Conservation (phyloP, 441 rosid genomes). For the Raphanus hybrid region DNA sequence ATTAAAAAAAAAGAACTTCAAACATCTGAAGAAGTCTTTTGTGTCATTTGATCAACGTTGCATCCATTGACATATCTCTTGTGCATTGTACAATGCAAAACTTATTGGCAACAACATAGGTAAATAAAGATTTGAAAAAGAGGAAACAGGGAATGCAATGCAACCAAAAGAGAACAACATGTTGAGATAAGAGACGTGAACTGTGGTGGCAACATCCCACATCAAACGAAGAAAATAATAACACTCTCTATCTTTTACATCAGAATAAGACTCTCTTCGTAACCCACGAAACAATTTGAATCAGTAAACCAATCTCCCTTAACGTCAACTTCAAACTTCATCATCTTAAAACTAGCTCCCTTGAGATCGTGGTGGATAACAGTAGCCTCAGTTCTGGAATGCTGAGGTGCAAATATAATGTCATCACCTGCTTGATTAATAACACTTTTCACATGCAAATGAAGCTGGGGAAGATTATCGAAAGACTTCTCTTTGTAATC, state of each 20-base stretch:
- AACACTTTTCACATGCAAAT: neutral
- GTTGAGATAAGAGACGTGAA: neutral
- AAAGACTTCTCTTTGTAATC: neutral
- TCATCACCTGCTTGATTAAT: constrained; percentile 7
- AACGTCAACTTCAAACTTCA: neutral
- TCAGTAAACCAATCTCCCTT: neutral
- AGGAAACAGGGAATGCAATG: neutral
- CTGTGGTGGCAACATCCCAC: neutral
- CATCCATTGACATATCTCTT: no score
- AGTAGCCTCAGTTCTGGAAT: neutral
- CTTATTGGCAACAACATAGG: no score
- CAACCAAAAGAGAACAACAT: neutral
- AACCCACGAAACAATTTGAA: neutral
- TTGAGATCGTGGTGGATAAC: constrained; percentile 10
- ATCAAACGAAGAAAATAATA: neutral
- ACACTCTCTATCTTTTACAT: neutral
- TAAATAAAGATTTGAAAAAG: no score
- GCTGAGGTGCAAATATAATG: neutral
- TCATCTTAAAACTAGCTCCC: neutral
- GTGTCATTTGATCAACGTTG: no score
- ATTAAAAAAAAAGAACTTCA: no score
- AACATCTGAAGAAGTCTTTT: no score
- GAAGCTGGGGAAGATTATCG: neutral
- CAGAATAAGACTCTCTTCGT: neutral
- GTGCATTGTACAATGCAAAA: no score